Base-by-base conservation (phyloP, 768 basidiomycete species). In the Galerina marginata region DNA sequence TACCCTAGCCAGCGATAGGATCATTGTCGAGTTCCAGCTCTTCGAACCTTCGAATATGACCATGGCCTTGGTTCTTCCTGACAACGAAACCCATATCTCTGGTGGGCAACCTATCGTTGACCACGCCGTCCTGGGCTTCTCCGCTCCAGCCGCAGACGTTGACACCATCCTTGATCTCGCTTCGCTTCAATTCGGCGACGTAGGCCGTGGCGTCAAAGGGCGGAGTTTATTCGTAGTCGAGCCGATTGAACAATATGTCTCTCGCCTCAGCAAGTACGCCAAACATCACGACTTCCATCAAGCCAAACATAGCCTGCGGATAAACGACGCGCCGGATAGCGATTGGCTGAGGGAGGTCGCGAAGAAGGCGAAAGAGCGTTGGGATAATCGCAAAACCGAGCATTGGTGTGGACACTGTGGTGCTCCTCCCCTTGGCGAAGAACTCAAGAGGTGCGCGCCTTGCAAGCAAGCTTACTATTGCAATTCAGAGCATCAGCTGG, bases 321-420 rank as follows among this genome's bases (percentile, higher is more conserved):
- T 63, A 16, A 47, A 44, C 9, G 51, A 57, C 7, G 38, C 62
- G 3, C 63, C 65, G 14, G 57, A 65, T 15, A 60, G 61, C 37
- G 66, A 54, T 2, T 55, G 47, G 54, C 25, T 46, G 12, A n/a
- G 50, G 10, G 38, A 53, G 7, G 67, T 70, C 20, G 65, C 69
- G 6, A 36, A 58, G 33, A 51, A 56, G 39, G 66, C 58, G 1
- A 67, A 68, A 38, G 48, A 58, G 16, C 50, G 69, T 29, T 71
- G 67, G 69, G 66, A 67, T 15, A 63, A 66, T 9, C 60, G 66
- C 36, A 25, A 54, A 5, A 61, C 52, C 3, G 62, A 56, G 3
- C 64, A 58, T 9, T 71, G 65, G 64, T 71, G 69, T 48, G 67
- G 66, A 10, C 64, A 71, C 39, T 71, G 69, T 37, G 69, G 69